Percentiles rank a stretch among this genome's conserved stretches.
phyloP scores from a whole-genome alignment of 352 stramenopile genomes.

The Halophytophthora polymorphica region DNA sequence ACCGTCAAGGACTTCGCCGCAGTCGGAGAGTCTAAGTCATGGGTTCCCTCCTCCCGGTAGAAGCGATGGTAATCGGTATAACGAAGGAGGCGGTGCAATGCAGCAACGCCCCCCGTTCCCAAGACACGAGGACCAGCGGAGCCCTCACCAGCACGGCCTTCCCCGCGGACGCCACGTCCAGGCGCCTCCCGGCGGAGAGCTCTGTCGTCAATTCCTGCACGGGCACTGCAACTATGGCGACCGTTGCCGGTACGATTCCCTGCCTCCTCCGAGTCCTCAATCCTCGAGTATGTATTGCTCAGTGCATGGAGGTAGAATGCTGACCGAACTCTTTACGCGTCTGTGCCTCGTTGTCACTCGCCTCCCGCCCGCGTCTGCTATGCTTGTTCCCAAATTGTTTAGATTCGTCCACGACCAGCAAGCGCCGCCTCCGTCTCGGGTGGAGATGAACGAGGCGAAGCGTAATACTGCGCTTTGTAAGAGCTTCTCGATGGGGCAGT shows the following conservation, averaged over 20 bases:
- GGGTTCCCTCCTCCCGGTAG: conserved; percentile 7
- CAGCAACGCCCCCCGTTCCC: conserved; percentile 25
- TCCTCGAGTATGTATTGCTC: no score
- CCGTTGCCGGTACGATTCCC: conserved; percentile 68
- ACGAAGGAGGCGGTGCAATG: conserved; percentile 16
- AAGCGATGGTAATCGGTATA: conserved; percentile 18
- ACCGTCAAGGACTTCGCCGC: conserved; percentile 20
- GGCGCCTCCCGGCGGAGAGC: conserved; percentile 46
- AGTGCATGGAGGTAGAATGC: no score
- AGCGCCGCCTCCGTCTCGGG: conserved; percentile 10
- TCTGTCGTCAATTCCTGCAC: conserved; percentile 75
- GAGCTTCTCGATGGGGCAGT: conserved; percentile 70
- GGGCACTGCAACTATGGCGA: conserved; percentile 76
- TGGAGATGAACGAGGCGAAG: conserved; percentile 43
- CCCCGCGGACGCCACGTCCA: conserved; percentile 26
- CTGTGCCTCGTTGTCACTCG: not conserved
- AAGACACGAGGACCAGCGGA: conserved; percentile 25
- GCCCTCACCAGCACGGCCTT: conserved; percentile 7
- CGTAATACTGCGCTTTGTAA: conserved; percentile 79
- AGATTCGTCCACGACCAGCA: conserved; percentile 64
- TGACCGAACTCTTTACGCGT: not conserved
- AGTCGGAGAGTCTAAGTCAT: conserved; percentile 11
- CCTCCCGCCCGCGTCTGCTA: not conserved
- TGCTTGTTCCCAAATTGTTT: not conserved
- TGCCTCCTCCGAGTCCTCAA: no score